phyloP scores from a whole-genome alignment of 148 eudicot genomes.

The Heliamphora exappendiculata region DNA sequence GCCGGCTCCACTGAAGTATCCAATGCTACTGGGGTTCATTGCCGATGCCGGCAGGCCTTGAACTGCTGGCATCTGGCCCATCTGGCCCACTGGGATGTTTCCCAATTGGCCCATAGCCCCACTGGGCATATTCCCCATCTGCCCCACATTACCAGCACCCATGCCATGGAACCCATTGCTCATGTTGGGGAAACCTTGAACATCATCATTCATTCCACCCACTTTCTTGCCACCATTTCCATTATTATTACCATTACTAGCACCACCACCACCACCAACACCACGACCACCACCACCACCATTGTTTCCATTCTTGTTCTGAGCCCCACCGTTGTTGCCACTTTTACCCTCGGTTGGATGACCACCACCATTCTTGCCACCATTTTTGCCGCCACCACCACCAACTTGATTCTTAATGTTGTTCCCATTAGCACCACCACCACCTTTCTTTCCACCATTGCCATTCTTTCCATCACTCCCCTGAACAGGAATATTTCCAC shows the following conservation, averaged over 20 bases:
- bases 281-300: slow-evolving; percentile 19
- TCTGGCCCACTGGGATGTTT: slow-evolving; percentile 65
- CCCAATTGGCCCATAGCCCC: slow-evolving; percentile 61
- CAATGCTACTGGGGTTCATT: slow-evolving; percentile 22
- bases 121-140: slow-evolving; percentile 42
- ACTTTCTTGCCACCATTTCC: slow-evolving; percentile 16
- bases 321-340: slow-evolving; percentile 27
- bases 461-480: slow-evolving; percentile 21
- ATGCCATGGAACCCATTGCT: slow-evolving; percentile 33
- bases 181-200: slow-evolving; percentile 28
- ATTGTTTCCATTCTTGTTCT: slow-evolving; percentile 35
- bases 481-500: slow-evolving; percentile 27
- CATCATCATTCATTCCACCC: slow-evolving; percentile 33
- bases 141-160: slow-evolving; percentile 42
- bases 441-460: slow-evolving; percentile 27
- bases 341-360: slow-evolving; percentile 18
- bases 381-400: slow-evolving; percentile 29
- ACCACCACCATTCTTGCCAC: slow-evolving; percentile 24
- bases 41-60: slow-evolving; percentile 66
- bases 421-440: slow-evolving; percentile 18
- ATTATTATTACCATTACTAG: slow-evolving; percentile 33
- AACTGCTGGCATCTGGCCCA: slow-evolving; percentile 54
- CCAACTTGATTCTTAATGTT: slow-evolving; percentile 15
- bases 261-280: slow-evolving; percentile 41
- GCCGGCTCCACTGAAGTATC: slow-evolving; percentile 40